A percentile compares a stretch with the other conserved stretches of the same genome.
phyloP scores from a whole-genome alignment of 495 filamentous ascomycete genomes.

The Daldinia vernicosa region DNA sequence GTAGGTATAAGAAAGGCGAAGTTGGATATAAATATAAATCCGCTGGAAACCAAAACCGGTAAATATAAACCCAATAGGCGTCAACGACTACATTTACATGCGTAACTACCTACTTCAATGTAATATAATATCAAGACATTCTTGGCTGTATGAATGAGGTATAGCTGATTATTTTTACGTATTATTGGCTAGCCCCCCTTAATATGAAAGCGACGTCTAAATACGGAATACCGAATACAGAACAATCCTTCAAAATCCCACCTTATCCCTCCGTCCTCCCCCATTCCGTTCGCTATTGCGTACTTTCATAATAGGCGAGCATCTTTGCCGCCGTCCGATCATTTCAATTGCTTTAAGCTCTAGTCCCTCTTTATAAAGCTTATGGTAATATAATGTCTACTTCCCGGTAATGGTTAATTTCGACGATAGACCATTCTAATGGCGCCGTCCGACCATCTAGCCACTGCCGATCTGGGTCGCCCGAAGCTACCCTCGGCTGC shows the following conservation, averaged over 20 bases:
- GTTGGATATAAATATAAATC: not conserved
- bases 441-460: slow-evolving; percentile 28
- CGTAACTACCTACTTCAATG: too few relatives aligned
- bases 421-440: slow-evolving; percentile 24
- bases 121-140: not conserved
- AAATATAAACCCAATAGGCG: not conserved
- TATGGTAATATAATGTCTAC: slow-evolving; percentile 33
- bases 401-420: slow-evolving; percentile 27
- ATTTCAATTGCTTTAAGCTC: slow-evolving; percentile 21
- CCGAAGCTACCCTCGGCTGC: slow-evolving; percentile 11
- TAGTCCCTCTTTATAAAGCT: slow-evolving; percentile 12
- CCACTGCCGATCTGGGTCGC: slow-evolving; percentile 13
- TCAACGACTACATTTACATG: not conserved
- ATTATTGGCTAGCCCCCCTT: slow-evolving; percentile 13
- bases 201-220: slow-evolving; percentile 8
- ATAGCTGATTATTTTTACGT: slow-evolving; percentile 1
- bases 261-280: slow-evolving; percentile 24
- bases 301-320: slow-evolving; percentile 13
- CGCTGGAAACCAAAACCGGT: not conserved
- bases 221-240: too few relatives aligned
- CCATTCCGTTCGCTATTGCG: not conserved
- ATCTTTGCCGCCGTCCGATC: slow-evolving; percentile 36
- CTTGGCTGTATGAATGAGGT: slow-evolving; percentile 14
- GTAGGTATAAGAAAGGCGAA: not conserved
- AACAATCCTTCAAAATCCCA: slow-evolving; percentile 27